Percentiles rank a stretch among this genome's conserved stretches.
These are phyloP conservation scores for Smallanthus sonchifolius DNA, from an alignment of 129 eudicot genomes.

Conservation along the genomic window DNA sequence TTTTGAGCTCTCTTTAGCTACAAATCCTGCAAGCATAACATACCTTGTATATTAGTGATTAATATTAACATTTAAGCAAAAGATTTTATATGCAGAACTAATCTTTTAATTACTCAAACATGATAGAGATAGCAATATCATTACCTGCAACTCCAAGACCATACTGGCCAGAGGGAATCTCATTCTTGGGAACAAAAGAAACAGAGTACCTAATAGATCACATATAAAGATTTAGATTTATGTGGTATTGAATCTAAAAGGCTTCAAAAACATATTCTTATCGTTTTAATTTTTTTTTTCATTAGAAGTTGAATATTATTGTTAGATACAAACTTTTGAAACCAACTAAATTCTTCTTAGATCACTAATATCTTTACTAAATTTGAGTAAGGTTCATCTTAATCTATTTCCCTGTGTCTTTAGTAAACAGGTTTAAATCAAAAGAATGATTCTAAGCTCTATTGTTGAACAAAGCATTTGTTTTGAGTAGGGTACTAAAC, in stretches of 20 bases:
- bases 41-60: background rate
- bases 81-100: background rate
- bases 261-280: background rate
- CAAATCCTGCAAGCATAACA: slow-evolving; percentile 45
- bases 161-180: slow-evolving; percentile 68
- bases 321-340: background rate
- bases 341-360: background rate
- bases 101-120: background rate
- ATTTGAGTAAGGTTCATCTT: background rate
- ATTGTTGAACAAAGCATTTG: background rate
- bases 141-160: slow-evolving; percentile 73
- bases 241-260: background rate
- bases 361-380: background rate
- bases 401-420: background rate
- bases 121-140: background rate
- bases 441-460: background rate
- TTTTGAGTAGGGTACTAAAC: background rate
- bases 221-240: background rate
- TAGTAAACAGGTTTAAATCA: background rate
- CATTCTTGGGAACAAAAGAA: slow-evolving; percentile 71
- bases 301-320: background rate
- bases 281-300: background rate
- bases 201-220: slow-evolving; percentile 67
- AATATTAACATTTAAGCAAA: background rate
- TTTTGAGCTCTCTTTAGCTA: slow-evolving; percentile 71